These are phyloP conservation scores for maize (Zea mays) DNA, from an alignment of 176 grass and related monocot species.

Conservation along the genomic window DNA sequence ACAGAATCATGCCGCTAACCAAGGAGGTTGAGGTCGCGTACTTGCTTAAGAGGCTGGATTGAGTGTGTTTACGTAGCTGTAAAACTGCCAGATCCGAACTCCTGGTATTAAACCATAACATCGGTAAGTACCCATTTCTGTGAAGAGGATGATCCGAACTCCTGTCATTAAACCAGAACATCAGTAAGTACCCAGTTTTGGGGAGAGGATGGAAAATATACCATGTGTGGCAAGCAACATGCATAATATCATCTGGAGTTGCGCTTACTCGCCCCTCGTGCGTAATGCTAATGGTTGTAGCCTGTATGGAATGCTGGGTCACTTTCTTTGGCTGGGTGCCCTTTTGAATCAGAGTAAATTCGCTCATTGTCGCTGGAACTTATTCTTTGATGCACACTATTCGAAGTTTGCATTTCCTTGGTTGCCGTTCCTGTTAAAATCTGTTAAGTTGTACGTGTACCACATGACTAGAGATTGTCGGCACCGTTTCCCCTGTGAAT, in stretches of 20 bases:
- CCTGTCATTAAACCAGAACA: too few species aligned
- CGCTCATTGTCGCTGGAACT: too few species aligned
- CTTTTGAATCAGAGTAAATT: background rate
- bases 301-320: background rate
- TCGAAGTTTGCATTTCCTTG: too few species aligned
- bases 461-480: too few species aligned
- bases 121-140: conserved; percentile 12
- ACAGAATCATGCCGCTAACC: conserved; percentile 93
- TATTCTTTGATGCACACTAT: too few species aligned
- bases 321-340: background rate
- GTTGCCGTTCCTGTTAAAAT: too few species aligned
- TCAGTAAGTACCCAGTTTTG: background rate
- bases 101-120: background rate
- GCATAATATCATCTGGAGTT: background rate
- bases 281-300: background rate
- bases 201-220: too few species aligned
- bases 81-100: background rate
- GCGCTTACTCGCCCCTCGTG: background rate
- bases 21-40: conserved; percentile 87
- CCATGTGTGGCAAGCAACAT: background rate
- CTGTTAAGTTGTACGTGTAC: too few species aligned
- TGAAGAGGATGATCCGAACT: background rate
- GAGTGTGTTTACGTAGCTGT: conserved; percentile 23
- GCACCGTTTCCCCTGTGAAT: too few species aligned
- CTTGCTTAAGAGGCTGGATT: conserved; percentile 80